These are phyloP conservation scores for Aureobasidium sp. DNA, from an alignment of 2,329 filamentous ascomycete genomes.

Conservation along the genomic window DNA sequence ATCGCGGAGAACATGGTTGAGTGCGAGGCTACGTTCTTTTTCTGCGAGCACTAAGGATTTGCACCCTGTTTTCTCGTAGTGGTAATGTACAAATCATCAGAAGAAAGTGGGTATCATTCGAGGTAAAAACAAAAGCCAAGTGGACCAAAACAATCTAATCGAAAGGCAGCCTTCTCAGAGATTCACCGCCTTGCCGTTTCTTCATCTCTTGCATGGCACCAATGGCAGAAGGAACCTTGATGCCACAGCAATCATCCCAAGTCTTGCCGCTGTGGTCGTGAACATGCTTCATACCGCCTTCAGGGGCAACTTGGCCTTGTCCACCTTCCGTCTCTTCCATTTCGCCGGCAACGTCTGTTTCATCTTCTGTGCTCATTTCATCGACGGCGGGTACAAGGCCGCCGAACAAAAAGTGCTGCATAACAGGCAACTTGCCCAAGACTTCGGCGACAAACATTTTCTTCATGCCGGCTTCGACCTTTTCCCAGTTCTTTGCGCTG, in stretches of 20 bases:
- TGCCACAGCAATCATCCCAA: conserved; percentile 97
- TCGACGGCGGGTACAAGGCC: conserved; percentile 69
- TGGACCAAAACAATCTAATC: conserved; percentile 42
- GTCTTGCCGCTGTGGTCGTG: conserved; percentile 25
- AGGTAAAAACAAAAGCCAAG: not conserved
- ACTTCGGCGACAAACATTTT: conserved; percentile 96
- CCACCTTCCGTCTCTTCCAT: conserved; percentile 38
- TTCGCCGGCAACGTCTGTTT: conserved; percentile 41
- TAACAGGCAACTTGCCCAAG: conserved; percentile 84
- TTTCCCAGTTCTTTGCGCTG: conserved; percentile 77
- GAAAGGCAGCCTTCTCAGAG: conserved; percentile 69
- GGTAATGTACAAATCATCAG: too few relatives aligned
- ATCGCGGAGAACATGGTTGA: conserved; percentile 4
- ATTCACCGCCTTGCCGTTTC: conserved; percentile 57
- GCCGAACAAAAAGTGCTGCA: conserved; percentile 97
- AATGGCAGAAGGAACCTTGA: conserved; percentile 89
- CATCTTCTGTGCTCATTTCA: conserved; percentile 64
- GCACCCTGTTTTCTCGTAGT: too few relatives aligned
- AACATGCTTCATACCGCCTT: conserved; percentile 55
- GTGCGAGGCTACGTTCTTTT: conserved; percentile 18
- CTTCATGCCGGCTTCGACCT: conserved; percentile 90
- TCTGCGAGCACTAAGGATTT: conserved; percentile 23
- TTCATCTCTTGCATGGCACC: conserved; percentile 83
- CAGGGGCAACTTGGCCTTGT: conserved; percentile 54
- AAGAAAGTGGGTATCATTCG: not conserved